These are phyloP conservation scores for Sarocladium oryzae DNA, from an alignment of 2,329 filamentous ascomycete species.

Conservation along the genomic window DNA sequence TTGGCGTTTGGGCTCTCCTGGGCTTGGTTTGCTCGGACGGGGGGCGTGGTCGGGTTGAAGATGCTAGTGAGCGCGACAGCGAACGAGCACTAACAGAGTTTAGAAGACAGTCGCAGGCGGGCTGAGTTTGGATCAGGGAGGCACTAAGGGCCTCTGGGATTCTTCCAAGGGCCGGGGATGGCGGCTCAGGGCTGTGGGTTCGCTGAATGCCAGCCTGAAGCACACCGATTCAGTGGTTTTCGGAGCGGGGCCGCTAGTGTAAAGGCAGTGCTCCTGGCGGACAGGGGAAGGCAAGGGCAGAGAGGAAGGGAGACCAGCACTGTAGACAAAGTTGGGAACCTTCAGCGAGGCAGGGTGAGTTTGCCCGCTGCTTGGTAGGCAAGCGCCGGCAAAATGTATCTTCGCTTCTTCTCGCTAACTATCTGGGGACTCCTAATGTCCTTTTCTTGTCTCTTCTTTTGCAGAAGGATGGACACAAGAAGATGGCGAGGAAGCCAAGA, in stretches of 20 bases:
- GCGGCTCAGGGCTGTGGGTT: not conserved
- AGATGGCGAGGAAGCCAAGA: too few species aligned
- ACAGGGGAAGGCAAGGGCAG: not conserved
- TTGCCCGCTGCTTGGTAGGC: too few species aligned
- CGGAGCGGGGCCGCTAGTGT: conserved; percentile 5
- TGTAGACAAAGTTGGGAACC: not conserved
- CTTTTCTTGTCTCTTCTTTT: too few species aligned
- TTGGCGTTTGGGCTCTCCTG: conserved; percentile 3
- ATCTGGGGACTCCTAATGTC: too few species aligned
- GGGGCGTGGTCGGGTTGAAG: not conserved
- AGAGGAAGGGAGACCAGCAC: not conserved
- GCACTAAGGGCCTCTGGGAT: too few species aligned
- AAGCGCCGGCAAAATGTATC: too few species aligned
- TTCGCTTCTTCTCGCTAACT: too few species aligned
- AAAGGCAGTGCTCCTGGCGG: not conserved
- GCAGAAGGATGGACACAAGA: too few species aligned
- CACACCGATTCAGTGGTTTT: not conserved
- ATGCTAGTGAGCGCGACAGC: not conserved
- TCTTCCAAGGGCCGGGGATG: not conserved
- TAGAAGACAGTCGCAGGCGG: not conserved
- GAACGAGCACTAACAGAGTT: conserved; percentile 9
- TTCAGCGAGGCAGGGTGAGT: not conserved
- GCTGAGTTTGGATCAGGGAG: not conserved
- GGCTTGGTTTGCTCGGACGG: not conserved
- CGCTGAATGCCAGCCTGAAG: not conserved